phyloP scores from a whole-genome alignment of 2,329 filamentous ascomycete species.

The Purpureocillium lavendulum region DNA sequence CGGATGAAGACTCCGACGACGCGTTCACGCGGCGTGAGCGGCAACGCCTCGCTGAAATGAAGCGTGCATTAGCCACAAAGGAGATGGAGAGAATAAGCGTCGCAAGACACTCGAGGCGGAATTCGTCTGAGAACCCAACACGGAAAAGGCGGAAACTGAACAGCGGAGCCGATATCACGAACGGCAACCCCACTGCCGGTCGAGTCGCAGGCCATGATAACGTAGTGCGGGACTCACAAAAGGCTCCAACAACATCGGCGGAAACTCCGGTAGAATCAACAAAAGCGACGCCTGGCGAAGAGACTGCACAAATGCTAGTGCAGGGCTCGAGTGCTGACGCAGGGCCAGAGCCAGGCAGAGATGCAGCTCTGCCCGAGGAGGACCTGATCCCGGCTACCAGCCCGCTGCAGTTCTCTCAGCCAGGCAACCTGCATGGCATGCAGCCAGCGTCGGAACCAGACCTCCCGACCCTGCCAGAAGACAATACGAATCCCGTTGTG shows the following conservation, averaged over 20 bases:
- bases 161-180: background rate
- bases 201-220: background rate
- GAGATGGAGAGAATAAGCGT: conserved; percentile 34
- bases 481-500: conserved; percentile 8
- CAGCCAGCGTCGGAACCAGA: conserved; percentile 22
- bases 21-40: conserved; percentile 22
- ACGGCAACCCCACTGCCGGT: background rate
- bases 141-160: conserved; percentile 18
- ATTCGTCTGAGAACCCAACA: conserved; percentile 12
- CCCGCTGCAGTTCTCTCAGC: conserved; percentile 21
- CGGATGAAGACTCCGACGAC: conserved; percentile 27
- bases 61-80: conserved; percentile 29
- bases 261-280: conserved; percentile 18
- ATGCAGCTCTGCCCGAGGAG: conserved; percentile 14
- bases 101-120: conserved; percentile 12
- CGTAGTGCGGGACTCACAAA: conserved; percentile 16
- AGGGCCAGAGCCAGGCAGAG: background rate
- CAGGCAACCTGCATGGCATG: conserved; percentile 11
- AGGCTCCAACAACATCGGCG: conserved; percentile 14
- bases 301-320: conserved; percentile 2
- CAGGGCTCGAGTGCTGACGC: background rate
- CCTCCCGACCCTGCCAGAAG: conserved; percentile 19
- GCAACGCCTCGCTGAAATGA: conserved; percentile 26
- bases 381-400: conserved; percentile 32
- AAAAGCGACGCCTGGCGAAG: conserved; percentile 22